These are phyloP conservation scores for Triticum aestivum DNA, from an alignment of 176 grass and related monocot species.

Conservation along the genomic window DNA sequence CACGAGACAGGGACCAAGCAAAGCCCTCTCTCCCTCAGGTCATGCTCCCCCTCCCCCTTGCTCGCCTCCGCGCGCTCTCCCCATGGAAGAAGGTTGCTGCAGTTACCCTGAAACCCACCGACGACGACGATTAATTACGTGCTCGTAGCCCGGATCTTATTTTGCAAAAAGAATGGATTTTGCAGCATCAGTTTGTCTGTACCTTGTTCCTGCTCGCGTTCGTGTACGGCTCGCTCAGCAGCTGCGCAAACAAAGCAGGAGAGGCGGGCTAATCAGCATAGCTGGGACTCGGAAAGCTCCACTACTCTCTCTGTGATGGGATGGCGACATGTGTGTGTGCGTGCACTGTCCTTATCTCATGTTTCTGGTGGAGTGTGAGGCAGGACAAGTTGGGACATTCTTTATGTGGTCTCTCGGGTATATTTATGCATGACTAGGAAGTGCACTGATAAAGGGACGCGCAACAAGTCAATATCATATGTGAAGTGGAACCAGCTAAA, in stretches of 20 bases:
- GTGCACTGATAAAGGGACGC: slow-evolving; percentile 35
- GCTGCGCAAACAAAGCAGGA: slow-evolving; percentile 48
- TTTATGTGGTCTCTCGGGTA: slow-evolving; percentile 33
- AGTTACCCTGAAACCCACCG: slow-evolving; percentile 40
- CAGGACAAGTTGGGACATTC: slow-evolving; percentile 52
- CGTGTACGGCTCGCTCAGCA: slow-evolving; percentile 90
- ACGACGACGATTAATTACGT: background rate
- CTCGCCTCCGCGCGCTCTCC: slow-evolving; percentile 46
- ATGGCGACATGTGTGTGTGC: slow-evolving; percentile 19
- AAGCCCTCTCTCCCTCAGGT: slow-evolving; percentile 78
- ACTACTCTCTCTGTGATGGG: background rate
- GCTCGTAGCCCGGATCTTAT: background rate
- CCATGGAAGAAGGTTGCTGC: slow-evolving; percentile 44
- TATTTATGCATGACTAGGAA: slow-evolving; percentile 49
- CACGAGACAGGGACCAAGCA: slow-evolving; percentile 87
- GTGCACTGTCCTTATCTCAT: slow-evolving; percentile 45
- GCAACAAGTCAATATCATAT: slow-evolving; percentile 48
- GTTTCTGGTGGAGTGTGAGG: slow-evolving; percentile 18
- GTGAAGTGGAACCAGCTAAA: slow-evolving; percentile 58
- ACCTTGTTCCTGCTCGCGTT: slow-evolving; percentile 67
- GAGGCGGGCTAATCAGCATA: slow-evolving; percentile 19
- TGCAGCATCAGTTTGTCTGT: background rate
- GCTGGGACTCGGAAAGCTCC: background rate
- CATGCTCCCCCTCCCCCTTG: slow-evolving; percentile 38
- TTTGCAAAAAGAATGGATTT: background rate